Evolutionary conservation across 345 rosid species (phyloP).

Genomic region (Durio zibethinus): DNA sequence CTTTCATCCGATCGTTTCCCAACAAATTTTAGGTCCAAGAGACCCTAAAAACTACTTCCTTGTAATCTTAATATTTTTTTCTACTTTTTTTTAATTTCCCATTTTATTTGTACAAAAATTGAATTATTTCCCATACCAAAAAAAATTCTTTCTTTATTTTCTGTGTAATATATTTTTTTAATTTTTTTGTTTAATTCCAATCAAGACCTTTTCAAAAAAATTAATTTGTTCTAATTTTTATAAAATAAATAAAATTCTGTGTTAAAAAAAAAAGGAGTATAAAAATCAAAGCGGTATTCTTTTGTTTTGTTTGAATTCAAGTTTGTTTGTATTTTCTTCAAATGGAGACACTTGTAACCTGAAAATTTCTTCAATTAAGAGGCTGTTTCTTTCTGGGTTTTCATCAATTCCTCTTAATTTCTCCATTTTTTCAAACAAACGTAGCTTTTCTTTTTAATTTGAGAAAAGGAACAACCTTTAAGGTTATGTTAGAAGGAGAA

Average conservation of each 20-base stretch:
- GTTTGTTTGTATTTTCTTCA: not conserved
- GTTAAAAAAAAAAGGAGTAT: not conserved
- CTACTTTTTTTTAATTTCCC: not conserved
- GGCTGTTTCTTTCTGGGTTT: conserved; percentile 11
- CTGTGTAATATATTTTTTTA: conserved; percentile 1
- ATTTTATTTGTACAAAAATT: conserved; percentile 7
- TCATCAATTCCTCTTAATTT: conserved; percentile 17
- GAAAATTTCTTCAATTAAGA: not conserved
- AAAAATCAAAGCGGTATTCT: not conserved
- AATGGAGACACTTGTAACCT: conserved; percentile 22
- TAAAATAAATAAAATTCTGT: not conserved
- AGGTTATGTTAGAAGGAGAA: conserved; percentile 41
- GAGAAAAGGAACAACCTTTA: conserved; percentile 21
- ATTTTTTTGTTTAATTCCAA: not conserved
- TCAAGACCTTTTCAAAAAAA: not conserved
- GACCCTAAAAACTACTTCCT: not conserved
- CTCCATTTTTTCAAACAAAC: not conserved
- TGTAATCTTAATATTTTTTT: not conserved
- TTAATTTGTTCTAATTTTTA: not conserved
- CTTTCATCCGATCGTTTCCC: conserved; percentile 16
- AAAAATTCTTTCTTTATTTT: conserved; percentile 1
- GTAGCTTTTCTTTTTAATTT: not conserved
- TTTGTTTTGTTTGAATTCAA: conserved; percentile 20
- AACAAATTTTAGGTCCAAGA: conserved; percentile 5
- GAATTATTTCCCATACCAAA: not conserved